These are phyloP conservation scores for Spathaspora girioi DNA, from an alignment of 805 yeast species.

Conservation along the genomic window DNA sequence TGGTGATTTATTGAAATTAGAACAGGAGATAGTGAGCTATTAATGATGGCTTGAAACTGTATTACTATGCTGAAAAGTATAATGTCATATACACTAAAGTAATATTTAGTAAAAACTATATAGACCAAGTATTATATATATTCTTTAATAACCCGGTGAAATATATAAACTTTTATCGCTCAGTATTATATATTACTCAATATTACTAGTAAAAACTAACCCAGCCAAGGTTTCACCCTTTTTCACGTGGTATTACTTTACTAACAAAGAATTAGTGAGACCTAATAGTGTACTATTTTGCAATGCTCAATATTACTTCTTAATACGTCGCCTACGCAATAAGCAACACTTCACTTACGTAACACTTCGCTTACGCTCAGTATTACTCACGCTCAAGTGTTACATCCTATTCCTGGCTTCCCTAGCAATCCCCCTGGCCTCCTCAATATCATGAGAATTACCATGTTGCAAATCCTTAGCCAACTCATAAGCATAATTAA, in stretches of 20 bases:
- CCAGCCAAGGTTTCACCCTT: too few species aligned
- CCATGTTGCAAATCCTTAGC: slow-evolving; percentile 68
- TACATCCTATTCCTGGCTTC: slow-evolving; percentile 63
- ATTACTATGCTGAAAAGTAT: too few species aligned
- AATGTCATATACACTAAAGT: slow-evolving; percentile 1
- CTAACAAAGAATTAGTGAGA: too few species aligned
- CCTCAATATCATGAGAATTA: slow-evolving; percentile 83
- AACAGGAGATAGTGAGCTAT: slow-evolving; percentile 17
- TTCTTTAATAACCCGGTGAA: not conserved
- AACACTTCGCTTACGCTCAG: not conserved
- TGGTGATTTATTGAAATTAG: slow-evolving; percentile 24
- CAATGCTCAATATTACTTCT: too few species aligned
- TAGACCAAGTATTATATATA: not conserved
- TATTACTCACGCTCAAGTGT: not conserved
- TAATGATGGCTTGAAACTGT: too few species aligned
- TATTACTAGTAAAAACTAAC: too few species aligned
- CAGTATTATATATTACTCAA: not conserved
- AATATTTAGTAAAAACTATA: too few species aligned
- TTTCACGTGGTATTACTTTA: too few species aligned
- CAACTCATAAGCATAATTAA: slow-evolving; percentile 64
- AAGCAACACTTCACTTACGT: not conserved
- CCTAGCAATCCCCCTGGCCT: slow-evolving; percentile 78
- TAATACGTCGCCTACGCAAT: too few species aligned
- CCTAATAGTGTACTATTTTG: too few species aligned
- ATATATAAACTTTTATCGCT: not conserved